Percentiles rank a stretch among this genome's conserved stretches.
Evolutionary conservation across 176 grass and related monocot genomes (phyloP).

Genomic region (Phragmites australis): DNA sequence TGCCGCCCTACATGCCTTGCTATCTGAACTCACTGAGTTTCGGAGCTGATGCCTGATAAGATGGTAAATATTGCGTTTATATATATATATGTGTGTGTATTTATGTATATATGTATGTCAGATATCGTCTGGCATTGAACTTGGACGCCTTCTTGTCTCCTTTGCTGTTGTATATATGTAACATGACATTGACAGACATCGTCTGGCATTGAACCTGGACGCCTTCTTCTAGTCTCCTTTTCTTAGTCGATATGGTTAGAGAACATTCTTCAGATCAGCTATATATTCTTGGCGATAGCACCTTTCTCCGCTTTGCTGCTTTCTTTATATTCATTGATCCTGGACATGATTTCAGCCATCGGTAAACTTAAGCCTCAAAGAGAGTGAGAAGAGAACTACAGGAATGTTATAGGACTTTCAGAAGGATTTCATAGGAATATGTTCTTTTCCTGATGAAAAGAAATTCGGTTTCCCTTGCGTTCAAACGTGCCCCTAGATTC

Average conservation of each 20-base stretch:
- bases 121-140: slow-evolving; percentile 7
- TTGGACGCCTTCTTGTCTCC: not conserved
- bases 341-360: slow-evolving; percentile 1
- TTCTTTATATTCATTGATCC: slow-evolving; percentile 6
- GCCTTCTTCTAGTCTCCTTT: not conserved
- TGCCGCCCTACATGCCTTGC: too few species aligned
- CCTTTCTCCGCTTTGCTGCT: not conserved
- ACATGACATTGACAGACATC: too few species aligned
- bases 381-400: too few species aligned
- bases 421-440: not conserved
- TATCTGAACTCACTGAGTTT: too few species aligned
- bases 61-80: too few species aligned
- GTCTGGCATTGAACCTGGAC: slow-evolving; percentile 26
- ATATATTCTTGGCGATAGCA: not conserved
- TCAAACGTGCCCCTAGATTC: too few species aligned
- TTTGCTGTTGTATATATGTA: too few species aligned
- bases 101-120: not conserved
- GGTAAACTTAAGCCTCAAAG: not conserved
- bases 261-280: not conserved
- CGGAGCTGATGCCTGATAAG: too few species aligned
- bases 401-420: too few species aligned
- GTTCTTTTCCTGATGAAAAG: not conserved
- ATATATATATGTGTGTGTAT: too few species aligned
- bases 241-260: not conserved
- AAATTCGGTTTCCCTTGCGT: too few species aligned